Evolutionary conservation across 2,329 filamentous ascomycete genomes (phyloP).

Genomic region (Ceratocystis diversiconidia): DNA sequence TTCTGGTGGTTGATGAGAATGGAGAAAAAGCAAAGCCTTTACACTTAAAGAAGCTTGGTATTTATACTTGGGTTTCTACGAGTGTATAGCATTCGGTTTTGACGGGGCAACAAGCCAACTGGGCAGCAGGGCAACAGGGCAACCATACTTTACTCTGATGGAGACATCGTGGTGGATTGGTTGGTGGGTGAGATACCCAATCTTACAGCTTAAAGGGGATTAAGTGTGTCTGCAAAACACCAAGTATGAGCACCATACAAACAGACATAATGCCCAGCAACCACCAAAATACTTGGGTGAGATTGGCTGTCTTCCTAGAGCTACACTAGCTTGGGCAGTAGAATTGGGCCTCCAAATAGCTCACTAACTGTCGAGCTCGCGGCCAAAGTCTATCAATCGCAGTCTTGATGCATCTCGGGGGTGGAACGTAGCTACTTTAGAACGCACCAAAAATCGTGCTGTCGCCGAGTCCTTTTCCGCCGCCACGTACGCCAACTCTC

Average conservation of each 20-base stretch:
- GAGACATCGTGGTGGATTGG: not conserved
- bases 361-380: slow-evolving; percentile 41
- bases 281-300: not conserved
- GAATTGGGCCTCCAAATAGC: not conserved
- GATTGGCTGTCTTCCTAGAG: not conserved
- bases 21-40: not conserved
- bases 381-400: slow-evolving; percentile 48
- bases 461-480: slow-evolving; percentile 47
- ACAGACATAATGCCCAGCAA: not conserved
- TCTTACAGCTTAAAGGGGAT: not conserved
- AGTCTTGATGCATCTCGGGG: slow-evolving; percentile 46
- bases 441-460: slow-evolving; percentile 48
- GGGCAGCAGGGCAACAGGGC: no score
- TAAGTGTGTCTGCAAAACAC: not conserved
- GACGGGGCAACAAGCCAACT: not conserved
- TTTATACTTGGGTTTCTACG: not conserved
- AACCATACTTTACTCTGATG: not conserved
- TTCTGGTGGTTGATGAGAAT: not conserved
- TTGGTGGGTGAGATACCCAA: not conserved
- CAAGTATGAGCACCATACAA: not conserved
- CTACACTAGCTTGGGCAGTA: not conserved
- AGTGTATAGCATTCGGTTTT: not conserved
- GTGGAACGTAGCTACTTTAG: slow-evolving; percentile 53
- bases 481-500: slow-evolving; percentile 42
- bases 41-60: not conserved